These are phyloP conservation scores for Annulohypoxylon truncatum DNA, from an alignment of 2,329 filamentous ascomycete species.

Conservation along the genomic window DNA sequence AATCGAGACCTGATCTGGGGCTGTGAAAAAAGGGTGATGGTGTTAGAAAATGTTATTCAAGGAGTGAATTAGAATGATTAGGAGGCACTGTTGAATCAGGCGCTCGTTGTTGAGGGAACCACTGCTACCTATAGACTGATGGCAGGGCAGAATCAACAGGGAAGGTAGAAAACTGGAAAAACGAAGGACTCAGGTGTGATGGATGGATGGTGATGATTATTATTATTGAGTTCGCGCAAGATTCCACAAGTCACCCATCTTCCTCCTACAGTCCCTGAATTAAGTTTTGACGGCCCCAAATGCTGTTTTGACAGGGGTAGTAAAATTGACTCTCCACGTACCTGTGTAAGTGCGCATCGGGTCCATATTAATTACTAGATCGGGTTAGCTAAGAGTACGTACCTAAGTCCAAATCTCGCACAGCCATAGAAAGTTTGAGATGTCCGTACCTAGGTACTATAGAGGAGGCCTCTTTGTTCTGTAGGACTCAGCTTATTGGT, in stretches of 20 bases:
- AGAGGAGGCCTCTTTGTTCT: neutral
- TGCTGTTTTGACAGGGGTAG: neutral
- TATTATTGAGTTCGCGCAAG: neutral
- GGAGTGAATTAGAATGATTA: constrained; percentile 18
- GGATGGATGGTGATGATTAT: neutral
- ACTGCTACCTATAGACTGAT: neutral
- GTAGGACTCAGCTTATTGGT: neutral
- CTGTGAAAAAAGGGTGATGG: neutral
- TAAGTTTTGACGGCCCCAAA: neutral
- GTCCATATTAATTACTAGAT: neutral
- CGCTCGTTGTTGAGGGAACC: neutral
- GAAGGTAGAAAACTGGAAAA: constrained; percentile 7
- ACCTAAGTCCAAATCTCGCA: neutral
- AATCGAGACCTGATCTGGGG: neutral
- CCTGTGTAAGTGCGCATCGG: neutral
- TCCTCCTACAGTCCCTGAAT: neutral
- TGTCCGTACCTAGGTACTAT: neutral
- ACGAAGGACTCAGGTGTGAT: neutral
- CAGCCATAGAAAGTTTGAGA: neutral
- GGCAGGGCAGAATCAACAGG: constrained; percentile 7
- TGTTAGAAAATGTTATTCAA: constrained; percentile 6
- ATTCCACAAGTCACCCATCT: neutral
- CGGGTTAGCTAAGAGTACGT: neutral
- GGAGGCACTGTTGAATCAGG: constrained; percentile 1
- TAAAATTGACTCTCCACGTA: neutral